Base-by-base conservation (phyloP, 257 asterid species). In the Nicotiana otophora region DNA sequence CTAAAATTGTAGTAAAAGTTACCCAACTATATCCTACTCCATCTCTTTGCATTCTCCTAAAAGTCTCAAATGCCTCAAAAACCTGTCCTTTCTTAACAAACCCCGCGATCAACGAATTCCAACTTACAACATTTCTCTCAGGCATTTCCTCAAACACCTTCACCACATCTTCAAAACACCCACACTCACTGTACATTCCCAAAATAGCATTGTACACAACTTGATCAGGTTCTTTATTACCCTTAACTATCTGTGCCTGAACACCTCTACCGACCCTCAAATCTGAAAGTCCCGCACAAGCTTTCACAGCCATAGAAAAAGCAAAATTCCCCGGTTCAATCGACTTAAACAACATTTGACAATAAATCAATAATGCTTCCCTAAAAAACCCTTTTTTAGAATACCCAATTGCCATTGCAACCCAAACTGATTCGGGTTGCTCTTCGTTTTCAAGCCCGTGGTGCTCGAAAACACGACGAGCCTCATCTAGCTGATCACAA, bases 111-210 rank as follows among this genome's bases (percentile, higher is more conserved):
- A 88, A 80, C 1, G 90, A 84, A 34, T 88, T 87, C 94, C 94
- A 91, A 36, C 88, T 87, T 1, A 82, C 89, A 36, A 89, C 82
- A 88, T 91, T 84, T 86, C 91, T 85, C 28, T 67, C 84, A 17
- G 92, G 90, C 92, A 91, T 91, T 51, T 81, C 80, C 58, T 89
- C 92, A 81, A 91, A 91, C 88, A 89, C 72, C 81, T 66, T 83
- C 11, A 84, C 14, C 26, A 83, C 89, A 23, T 83, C 90, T 3
- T 83, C 87, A 69, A 82, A 89, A 64, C 83, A 70, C 60, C 91
- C 91, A 46, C 88, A 86, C 66, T 88, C 89, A 0, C 62, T 70
- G 67, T 91, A 91, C 69, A 89, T 53, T 70, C 85, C 84, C 89
- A 91, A 82, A 10, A 91, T 83, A 31, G 88, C 88, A 89, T 89